Evolutionary conservation across 805 yeast species (phyloP), one percentile per base, ranked within the genome.

Genomic region (Maudiozyma bulderi): DNA sequence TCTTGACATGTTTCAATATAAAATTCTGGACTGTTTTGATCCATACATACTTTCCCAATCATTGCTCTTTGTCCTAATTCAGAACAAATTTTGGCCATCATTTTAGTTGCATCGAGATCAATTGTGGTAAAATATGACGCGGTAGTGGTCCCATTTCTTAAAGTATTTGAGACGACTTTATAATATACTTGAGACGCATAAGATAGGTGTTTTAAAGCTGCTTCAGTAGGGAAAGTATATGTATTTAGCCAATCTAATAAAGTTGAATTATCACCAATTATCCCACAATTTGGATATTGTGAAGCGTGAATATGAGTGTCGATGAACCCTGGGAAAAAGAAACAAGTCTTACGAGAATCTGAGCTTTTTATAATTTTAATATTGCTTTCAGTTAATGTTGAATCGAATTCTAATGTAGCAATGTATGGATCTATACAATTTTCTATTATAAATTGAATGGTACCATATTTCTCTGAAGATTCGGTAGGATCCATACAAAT

Each of bases 41-140:
- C 84, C 98, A 93, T 93, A 63, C 98, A 93, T 20, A 88, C 95
- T 57, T 91, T 83, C 4, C 99, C 99, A 38, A 93, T 80, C 47
- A 86, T 75, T 0, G 96, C 96, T 52, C 97, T 73, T 66, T 90
- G 98, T 38, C 96, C 95, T 32, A 69, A 56, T 39, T 70, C 52
- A 10, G 81, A 68, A 35, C 91, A 80, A 13, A 84, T 62, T 50
- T 83, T 84, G 1, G 95, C 95, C 58, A 93, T 76, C 37, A 83
- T 57, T 46, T 82, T 82, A 2, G 97, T 77, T 3, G 95, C 81
- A 6, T 76, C 78, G 0, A 82, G 71, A 60, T 91, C 95, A 43
- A 87, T 82, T 0, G 98, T 89, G 4, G 97, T 91, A 64, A 81
- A 93, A 68, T 93, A 93, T 0, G 95, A 76, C 0, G 95, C 95